phyloP scores from a whole-genome alignment of 148 eudicot genomes.

The Rheum nobile region DNA sequence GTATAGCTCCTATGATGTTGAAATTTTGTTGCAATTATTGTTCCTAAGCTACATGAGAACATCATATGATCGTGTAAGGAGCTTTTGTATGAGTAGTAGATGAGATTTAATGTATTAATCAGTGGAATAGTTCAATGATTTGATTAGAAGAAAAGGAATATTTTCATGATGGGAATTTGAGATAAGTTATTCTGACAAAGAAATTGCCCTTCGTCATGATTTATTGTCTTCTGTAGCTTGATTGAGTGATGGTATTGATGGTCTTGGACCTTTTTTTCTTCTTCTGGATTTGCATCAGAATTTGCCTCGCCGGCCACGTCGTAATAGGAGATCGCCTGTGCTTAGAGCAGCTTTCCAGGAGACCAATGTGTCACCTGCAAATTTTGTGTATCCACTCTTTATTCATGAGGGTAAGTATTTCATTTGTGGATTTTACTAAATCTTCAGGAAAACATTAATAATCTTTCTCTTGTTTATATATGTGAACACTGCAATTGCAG shows the following conservation, averaged over 20 bases:
- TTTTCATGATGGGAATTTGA: neutral
- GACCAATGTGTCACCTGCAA: conserved; percentile 73
- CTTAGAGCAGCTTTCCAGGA: conserved; percentile 84
- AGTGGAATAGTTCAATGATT: neutral
- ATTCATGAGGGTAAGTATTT: conserved; percentile 75
- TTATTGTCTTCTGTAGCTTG: neutral
- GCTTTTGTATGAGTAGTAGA: too few species aligned
- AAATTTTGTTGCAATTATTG: neutral
- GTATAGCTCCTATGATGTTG: conserved; percentile 11
- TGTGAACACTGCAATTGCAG: conserved; percentile 20
- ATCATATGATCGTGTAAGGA: too few species aligned
- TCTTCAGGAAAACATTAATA: neutral
- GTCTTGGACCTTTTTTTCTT: neutral
- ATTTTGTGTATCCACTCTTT: conserved; percentile 88
- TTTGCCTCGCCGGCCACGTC: conserved; percentile 63
- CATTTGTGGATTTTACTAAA: neutral
- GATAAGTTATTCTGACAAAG: neutral
- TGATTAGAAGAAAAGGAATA: neutral
- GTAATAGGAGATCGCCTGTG: conserved; percentile 62
- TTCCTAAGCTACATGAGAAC: too few species aligned
- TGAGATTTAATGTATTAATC: neutral
- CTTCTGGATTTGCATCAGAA: conserved; percentile 27
- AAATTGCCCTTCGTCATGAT: neutral
- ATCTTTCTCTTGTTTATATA: neutral
- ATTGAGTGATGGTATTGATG: neutral